Evolutionary conservation across 495 filamentous ascomycete genomes (phyloP), one percentile per base, ranked within the genome.

Genomic region (Lasiosphaeriaceae sp.): DNA sequence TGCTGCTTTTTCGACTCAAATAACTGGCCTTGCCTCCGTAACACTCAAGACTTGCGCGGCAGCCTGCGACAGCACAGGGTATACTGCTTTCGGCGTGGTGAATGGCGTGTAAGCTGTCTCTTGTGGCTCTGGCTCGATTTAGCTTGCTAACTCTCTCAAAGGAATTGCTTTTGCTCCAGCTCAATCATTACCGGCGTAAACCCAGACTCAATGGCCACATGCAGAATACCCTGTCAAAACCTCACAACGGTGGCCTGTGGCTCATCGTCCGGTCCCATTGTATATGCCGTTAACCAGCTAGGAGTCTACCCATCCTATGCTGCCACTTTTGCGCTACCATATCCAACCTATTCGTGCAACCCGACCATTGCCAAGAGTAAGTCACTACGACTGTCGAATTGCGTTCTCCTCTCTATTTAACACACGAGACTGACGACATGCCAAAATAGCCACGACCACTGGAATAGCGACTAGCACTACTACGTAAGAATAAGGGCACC

Each of bases 11-110:
- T 39, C 31, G n/a, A 21, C 11, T 3, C 17, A 19, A 2, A 23
- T 26, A 19, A 2, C 2, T 0, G n/a, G 43, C 23, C 5, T 55
- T 7, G 8, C 3, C 45, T 23, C 57, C 2, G 51, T 31, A 6
- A 59, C 57, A 17, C 57, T 59, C n/a, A 23, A 55, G 1, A 35
- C 43, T 11, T 59, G 54, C 20, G 54, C 54, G 9, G 17, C n/a
- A 1, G 1, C 1, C 12, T 56, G 54, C 23, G 11, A 7, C 12
- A 21, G 23, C 21, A 0, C 14, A 2, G 5, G 0, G 7, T 56
- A 20, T 26, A 41, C 21, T 16, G 17, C 34, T 29, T 50, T 56
- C 22, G 54, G 54, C 21, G 29, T 50, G 46, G 47, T 43, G 3
- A 50, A 50, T 43, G 54, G 54, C 46, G 1, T 1, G 54, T 56